Evolutionary conservation across 768 basidiomycete genomes (phyloP).

Genomic region (Suillus hirtellus): DNA sequence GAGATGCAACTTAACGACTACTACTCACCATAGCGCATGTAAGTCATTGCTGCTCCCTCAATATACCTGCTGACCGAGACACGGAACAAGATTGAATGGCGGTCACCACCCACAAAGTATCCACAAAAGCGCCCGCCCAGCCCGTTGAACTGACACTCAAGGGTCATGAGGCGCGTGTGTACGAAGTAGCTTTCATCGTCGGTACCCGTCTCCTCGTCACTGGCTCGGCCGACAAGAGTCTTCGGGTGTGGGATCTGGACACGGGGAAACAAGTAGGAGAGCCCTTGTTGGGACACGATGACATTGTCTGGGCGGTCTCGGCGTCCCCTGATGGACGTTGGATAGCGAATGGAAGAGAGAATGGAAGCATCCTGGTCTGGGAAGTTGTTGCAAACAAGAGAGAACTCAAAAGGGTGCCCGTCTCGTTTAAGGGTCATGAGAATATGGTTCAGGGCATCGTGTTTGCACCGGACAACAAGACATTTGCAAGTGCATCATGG

Average conservation of each 20-base stretch:
- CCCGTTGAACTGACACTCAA: not conserved
- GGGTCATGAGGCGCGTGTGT: not conserved
- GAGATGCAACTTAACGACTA: not conserved
- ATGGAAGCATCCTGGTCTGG: slow-evolving; percentile 7
- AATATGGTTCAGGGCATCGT: not conserved
- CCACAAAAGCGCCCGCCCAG: not conserved
- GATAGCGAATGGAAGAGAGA: slow-evolving; percentile 14
- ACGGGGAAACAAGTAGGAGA: slow-evolving; percentile 25
- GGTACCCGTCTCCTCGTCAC: not conserved
- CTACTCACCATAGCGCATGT: not conserved
- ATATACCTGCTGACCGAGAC: not conserved
- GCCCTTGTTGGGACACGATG: slow-evolving; percentile 13
- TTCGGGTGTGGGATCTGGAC: slow-evolving; percentile 14
- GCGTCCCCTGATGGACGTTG: slow-evolving; percentile 24
- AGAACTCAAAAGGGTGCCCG: not conserved
- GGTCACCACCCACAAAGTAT: not conserved
- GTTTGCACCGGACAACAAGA: not conserved
- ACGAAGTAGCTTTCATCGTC: not conserved
- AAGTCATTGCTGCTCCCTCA: not conserved
- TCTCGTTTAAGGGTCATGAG: not conserved
- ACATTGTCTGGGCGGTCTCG: slow-evolving; percentile 33
- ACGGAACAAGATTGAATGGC: not conserved
- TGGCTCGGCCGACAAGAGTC: not conserved
- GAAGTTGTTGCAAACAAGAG: not conserved
- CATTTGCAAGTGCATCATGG: not conserved